Conservation (phyloP, 1,284 basidiomycete species). For the Ganoderma leucocontextum region DNA sequence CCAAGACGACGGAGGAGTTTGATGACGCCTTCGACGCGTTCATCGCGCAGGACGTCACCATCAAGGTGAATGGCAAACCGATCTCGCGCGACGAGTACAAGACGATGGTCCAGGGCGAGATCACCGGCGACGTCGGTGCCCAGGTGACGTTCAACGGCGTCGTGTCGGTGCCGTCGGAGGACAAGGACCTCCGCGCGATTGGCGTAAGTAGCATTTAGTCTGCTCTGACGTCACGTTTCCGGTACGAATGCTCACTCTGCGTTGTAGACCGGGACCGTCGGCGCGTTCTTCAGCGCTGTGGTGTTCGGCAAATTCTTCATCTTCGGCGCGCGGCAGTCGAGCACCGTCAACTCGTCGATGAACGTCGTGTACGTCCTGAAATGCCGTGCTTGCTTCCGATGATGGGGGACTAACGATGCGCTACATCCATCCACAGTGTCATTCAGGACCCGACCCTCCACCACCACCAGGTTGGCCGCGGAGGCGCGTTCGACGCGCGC, state of each 20-base stretch:
- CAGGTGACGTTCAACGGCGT: slow-evolving; percentile 35
- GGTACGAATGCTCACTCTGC: background rate
- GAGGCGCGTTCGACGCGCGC: slow-evolving; percentile 36
- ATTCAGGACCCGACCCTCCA: slow-evolving; percentile 33
- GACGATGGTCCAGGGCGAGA: slow-evolving; percentile 34
- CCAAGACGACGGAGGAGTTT: slow-evolving; percentile 44
- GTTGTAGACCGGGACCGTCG: slow-evolving; percentile 38
- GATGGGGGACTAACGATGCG: background rate
- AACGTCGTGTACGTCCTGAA: slow-evolving; percentile 38
- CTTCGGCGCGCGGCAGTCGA: slow-evolving; percentile 33
- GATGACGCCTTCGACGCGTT: slow-evolving; percentile 45
- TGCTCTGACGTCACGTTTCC: background rate
- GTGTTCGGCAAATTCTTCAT: slow-evolving; percentile 36
- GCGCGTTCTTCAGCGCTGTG: slow-evolving; percentile 37
- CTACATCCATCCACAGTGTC: slow-evolving; percentile 24
- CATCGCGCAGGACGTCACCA: slow-evolving; percentile 40
- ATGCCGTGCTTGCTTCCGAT: background rate
- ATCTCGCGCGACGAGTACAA: slow-evolving; percentile 39
- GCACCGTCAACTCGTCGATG: slow-evolving; percentile 38
- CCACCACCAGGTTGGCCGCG: slow-evolving; percentile 26
- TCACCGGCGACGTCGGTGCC: slow-evolving; percentile 33
- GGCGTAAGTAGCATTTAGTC: slow-evolving; percentile 25
- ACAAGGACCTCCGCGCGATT: slow-evolving; percentile 21
- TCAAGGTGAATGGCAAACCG: slow-evolving; percentile 47
- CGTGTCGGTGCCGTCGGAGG: slow-evolving; percentile 33